These are phyloP conservation scores for Pseudocercospora macadamiae DNA, from an alignment of 2,329 filamentous ascomycete species.

Conservation along the genomic window DNA sequence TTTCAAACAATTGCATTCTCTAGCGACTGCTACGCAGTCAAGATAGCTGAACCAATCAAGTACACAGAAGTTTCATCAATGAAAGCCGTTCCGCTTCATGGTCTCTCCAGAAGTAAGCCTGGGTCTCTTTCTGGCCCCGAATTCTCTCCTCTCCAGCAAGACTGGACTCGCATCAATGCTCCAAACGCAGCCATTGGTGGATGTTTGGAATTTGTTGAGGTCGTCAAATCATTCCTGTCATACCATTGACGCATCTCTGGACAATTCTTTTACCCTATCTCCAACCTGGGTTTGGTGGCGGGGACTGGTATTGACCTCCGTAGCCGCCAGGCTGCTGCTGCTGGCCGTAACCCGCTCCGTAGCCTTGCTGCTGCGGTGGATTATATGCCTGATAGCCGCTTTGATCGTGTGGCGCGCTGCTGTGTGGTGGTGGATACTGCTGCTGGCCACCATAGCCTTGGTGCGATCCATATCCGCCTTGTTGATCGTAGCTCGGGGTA, in stretches of 20 bases:
- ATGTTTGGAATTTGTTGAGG: no score
- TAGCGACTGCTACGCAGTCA: neutral
- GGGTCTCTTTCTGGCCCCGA: neutral
- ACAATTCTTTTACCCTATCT: conserved; percentile 26
- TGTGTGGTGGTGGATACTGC: conserved; percentile 18
- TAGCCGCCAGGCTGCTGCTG: conserved; percentile 26
- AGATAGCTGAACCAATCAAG: neutral
- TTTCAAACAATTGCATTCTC: neutral
- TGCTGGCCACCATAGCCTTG: conserved; percentile 24
- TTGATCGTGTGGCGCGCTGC: conserved; percentile 27
- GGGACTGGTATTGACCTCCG: conserved; percentile 27
- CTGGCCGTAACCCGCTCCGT: conserved; percentile 26
- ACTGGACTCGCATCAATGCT: conserved; percentile 2
- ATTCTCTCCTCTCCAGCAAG: neutral
- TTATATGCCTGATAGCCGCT: conserved; percentile 26
- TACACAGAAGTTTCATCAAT: conserved; percentile 1
- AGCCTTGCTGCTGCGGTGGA: conserved; percentile 20
- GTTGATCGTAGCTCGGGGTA: conserved; percentile 16
- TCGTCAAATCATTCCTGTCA: no score
- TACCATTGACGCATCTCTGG: no score
- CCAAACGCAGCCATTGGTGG: no score
- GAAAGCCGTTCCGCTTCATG: neutral
- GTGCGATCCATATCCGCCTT: conserved; percentile 21
- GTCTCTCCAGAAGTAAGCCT: neutral
- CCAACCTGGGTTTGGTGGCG: conserved; percentile 35